phyloP scores from a whole-genome alignment of 768 basidiomycete genomes.

The Rubroboletus pulcherrimus region DNA sequence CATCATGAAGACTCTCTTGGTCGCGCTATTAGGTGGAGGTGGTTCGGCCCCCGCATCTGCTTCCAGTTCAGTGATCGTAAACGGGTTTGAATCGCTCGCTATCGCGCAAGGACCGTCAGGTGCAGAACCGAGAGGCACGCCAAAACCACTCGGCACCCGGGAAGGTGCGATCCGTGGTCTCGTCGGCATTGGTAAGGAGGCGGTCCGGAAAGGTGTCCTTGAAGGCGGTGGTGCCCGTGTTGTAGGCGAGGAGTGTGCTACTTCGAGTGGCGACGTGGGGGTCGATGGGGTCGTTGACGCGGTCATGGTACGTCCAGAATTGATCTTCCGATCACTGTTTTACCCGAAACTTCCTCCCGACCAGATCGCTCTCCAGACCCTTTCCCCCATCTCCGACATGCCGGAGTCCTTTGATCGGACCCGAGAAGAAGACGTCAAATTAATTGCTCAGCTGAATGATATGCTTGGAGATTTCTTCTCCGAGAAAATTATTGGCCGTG shows the following conservation, averaged over 20 bases:
- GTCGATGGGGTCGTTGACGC: constrained; percentile 52
- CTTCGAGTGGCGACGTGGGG: constrained; percentile 16
- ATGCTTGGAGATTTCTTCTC: constrained; percentile 63
- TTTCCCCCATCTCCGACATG: constrained; percentile 56
- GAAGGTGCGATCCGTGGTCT: constrained; percentile 90
- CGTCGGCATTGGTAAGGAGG: constrained; percentile 80
- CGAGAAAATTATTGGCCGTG: constrained; percentile 39
- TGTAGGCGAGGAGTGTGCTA: constrained; percentile 62
- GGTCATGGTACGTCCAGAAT: constrained; percentile 49
- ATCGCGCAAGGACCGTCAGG: constrained; percentile 30
- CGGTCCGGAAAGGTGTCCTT: constrained; percentile 75
- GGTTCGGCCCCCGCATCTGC: constrained; percentile 8
- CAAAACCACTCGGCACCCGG: constrained; percentile 74
- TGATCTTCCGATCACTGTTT: neutral
- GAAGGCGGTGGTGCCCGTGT: constrained; percentile 77
- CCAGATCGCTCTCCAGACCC: constrained; percentile 59
- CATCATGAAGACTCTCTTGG: constrained; percentile 89
- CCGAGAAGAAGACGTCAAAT: constrained; percentile 45
- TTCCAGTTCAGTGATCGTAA: constrained; percentile 16
- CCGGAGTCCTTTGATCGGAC: constrained; percentile 52
- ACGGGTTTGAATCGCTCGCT: constrained; percentile 27
- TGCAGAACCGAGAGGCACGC: constrained; percentile 35
- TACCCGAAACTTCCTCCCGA: neutral
- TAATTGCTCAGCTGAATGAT: constrained; percentile 46
- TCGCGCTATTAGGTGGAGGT: constrained; percentile 62